phyloP scores from a whole-genome alignment of 495 filamentous ascomycete genomes.

The Terfezia claveryi region DNA sequence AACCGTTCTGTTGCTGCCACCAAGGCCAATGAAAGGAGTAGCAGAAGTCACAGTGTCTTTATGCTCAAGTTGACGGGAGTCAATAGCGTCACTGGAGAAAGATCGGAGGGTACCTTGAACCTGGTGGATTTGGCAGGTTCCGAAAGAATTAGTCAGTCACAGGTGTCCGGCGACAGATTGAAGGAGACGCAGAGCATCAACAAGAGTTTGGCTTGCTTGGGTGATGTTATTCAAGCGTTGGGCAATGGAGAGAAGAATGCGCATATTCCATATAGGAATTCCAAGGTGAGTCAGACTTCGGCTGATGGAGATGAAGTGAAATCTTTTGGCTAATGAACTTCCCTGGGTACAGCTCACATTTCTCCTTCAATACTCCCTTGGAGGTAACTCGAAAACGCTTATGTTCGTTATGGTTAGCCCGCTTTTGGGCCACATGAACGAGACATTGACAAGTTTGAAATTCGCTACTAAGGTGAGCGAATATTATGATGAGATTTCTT shows the following conservation, averaged over 20 bases:
- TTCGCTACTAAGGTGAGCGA: slow-evolving; percentile 65
- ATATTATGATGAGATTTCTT: too few relatives aligned
- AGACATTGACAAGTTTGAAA: slow-evolving; percentile 85
- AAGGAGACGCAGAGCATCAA: slow-evolving; percentile 97
- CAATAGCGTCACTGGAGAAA: slow-evolving; percentile 60
- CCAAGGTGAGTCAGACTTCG: slow-evolving; percentile 37
- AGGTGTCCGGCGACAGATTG: slow-evolving; percentile 62
- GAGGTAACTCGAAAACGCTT: slow-evolving; percentile 88
- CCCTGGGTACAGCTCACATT: slow-evolving; percentile 50
- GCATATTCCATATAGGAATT: slow-evolving; percentile 87
- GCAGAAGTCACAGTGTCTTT: slow-evolving; percentile 86
- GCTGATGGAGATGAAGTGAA: not conserved
- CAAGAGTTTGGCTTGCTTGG: slow-evolving; percentile 69
- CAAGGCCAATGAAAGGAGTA: slow-evolving; percentile 85
- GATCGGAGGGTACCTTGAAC: slow-evolving; percentile 82
- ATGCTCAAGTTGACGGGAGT: slow-evolving; percentile 72
- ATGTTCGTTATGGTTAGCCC: slow-evolving; percentile 99
- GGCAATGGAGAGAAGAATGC: slow-evolving; percentile 66
- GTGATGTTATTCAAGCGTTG: slow-evolving; percentile 81
- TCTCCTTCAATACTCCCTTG: slow-evolving; percentile 80
- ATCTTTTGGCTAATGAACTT: not conserved
- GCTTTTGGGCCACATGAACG: slow-evolving; percentile 68
- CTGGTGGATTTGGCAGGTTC: slow-evolving; percentile 89
- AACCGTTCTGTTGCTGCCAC: slow-evolving; percentile 89
- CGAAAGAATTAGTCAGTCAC: slow-evolving; percentile 68